Conservation (phyloP, 1,284 basidiomycete species). For the Cryptococcus sp. region DNA sequence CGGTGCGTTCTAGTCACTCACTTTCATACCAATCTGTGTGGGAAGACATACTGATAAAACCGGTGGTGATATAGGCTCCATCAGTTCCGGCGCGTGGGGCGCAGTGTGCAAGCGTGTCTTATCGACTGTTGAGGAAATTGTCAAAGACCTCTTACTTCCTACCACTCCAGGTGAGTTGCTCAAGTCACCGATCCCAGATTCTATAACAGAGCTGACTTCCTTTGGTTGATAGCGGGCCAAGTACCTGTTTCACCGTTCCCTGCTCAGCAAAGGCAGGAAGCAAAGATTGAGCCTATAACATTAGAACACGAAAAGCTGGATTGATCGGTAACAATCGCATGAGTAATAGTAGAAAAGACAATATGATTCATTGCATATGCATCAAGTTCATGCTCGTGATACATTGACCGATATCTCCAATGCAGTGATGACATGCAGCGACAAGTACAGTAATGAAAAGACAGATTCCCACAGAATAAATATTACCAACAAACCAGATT, state of each 20-base stretch:
- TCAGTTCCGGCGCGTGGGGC: conserved; percentile 87
- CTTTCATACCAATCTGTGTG: background rate
- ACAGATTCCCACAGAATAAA: background rate
- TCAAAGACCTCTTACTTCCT: conserved; percentile 57
- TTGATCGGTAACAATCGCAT: conserved; percentile 8
- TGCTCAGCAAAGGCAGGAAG: conserved; percentile 14
- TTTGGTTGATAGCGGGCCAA: conserved; percentile 2
- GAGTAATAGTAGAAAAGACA: background rate
- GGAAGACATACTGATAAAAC: background rate
- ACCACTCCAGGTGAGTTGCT: conserved; percentile 15
- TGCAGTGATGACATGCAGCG: background rate
- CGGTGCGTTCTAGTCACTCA: conserved; percentile 33
- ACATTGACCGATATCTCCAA: background rate
- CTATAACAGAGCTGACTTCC: conserved; percentile 4
- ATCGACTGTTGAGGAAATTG: conserved; percentile 66
- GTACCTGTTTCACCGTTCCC: conserved; percentile 14
- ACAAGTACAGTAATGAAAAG: no score
- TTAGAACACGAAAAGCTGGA: conserved; percentile 41
- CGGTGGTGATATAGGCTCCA: conserved; percentile 62
- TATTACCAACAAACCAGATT: background rate
- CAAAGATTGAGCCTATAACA: conserved; percentile 35
- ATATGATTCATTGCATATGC: background rate
- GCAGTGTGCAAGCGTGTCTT: conserved; percentile 82
- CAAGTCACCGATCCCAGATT: background rate
- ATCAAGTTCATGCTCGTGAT: background rate